Percentiles rank a stretch among this genome's conserved stretches.
Evolutionary conservation across 2,329 filamentous ascomycete genomes (phyloP).

Genomic region (Penicillium sp.): DNA sequence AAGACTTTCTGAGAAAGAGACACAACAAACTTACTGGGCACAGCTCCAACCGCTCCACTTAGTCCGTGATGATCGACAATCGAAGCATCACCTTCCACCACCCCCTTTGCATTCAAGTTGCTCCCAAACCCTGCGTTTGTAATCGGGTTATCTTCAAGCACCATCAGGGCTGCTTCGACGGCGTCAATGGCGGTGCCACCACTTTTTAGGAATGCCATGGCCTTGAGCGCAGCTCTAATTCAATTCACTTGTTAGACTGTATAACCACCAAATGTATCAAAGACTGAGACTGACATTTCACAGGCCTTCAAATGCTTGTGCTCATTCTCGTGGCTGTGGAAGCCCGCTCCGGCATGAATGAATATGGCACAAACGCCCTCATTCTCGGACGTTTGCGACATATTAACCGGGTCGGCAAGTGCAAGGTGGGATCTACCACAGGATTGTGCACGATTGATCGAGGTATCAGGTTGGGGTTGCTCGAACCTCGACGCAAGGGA

Average conservation of each 20-base stretch:
- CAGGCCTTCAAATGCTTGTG: constrained; percentile 80
- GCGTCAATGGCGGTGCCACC: constrained; percentile 83
- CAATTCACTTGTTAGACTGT: constrained; percentile 1
- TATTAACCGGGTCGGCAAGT: constrained; percentile 16
- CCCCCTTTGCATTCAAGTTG: constrained; percentile 85
- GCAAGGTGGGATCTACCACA: neutral
- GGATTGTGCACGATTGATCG: neutral
- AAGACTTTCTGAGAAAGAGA: neutral
- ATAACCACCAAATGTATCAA: neutral
- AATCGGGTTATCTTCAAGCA: constrained; percentile 90
- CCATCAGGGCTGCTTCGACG: constrained; percentile 81
- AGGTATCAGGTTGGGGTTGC: neutral
- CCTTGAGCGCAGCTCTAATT: constrained; percentile 73
- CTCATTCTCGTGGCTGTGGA: constrained; percentile 86
- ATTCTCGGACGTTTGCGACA: constrained; percentile 39
- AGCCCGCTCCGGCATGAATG: constrained; percentile 92
- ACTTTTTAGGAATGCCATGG: constrained; percentile 75
- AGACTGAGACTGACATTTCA: constrained; percentile 66
- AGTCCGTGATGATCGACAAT: constrained; percentile 87
- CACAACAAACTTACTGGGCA: constrained; percentile 66
- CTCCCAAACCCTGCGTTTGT: constrained; percentile 97
- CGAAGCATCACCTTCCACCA: constrained; percentile 91
- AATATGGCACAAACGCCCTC: constrained; percentile 73
- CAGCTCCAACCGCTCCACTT: constrained; percentile 90
- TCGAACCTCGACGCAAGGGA: neutral